phyloP scores from a whole-genome alignment of 2,329 filamentous ascomycete genomes.

The Diaporthe amygdali region DNA sequence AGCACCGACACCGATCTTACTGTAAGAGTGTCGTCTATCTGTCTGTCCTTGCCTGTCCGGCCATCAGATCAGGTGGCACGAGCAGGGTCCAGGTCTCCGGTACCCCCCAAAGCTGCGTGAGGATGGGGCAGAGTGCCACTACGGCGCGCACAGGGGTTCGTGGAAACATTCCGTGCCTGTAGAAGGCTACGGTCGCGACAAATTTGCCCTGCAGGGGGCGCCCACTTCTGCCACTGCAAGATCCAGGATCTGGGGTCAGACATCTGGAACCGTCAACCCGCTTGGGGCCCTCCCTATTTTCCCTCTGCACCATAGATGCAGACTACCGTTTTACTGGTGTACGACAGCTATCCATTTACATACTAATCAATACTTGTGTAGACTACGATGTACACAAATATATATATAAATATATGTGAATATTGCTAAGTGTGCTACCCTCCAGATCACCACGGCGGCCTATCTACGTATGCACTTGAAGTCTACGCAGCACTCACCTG shows the following conservation, averaged over 20 bases:
- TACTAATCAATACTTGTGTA: too few species aligned
- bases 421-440: too few species aligned
- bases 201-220: not conserved
- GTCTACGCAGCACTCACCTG: too few species aligned
- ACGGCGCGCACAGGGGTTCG: not conserved
- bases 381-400: too few species aligned
- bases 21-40: not conserved
- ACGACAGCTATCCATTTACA: too few species aligned
- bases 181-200: not conserved
- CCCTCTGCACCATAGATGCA: not conserved
- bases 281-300: not conserved
- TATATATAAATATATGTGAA: too few species aligned
- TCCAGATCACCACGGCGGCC: too few species aligned
- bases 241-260: not conserved
- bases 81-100: conserved; percentile 9
- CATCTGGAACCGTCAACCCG: not conserved
- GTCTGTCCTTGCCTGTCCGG: not conserved
- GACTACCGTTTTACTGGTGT: too few species aligned
- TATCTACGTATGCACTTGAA: too few species aligned
- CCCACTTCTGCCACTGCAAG: not conserved
- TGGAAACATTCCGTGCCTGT: not conserved
- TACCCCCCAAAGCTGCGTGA: not conserved
- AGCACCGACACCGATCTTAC: not conserved
- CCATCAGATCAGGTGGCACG: not conserved
- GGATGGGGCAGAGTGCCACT: not conserved